Evolutionary conservation across 345 rosid genomes (phyloP), one percentile per base, ranked within the genome.

Genomic region (Salix koriyanagi): DNA sequence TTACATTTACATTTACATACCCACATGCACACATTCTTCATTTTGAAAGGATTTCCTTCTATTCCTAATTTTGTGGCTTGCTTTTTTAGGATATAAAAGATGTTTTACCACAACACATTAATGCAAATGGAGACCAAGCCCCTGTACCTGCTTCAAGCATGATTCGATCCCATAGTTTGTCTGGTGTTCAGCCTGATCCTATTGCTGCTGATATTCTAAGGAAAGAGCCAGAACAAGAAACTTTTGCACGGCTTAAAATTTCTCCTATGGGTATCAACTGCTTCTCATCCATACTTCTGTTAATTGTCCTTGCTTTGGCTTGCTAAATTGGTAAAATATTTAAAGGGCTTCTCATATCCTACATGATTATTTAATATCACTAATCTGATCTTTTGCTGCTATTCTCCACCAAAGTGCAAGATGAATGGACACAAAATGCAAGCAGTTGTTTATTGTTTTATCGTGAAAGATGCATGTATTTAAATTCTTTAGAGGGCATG

Each of bases 121-220:
- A 79, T 83, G 89, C 88, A 39, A 88, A 84, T 80, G 93, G 85
- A 73, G 98, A 90, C 72, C 88, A 81, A 77, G 74, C 86, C n/a
- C 65, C 90, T 65, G 50, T 86, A 78, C 90, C 87, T 75, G 88
- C 96, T 76, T 83, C 98, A 65, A 90, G 85, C 77, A 90, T 94
- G 94, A 94, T 96, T 82, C 91, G 97, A 60, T 90, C 99, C 50
- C 98, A 96, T 77, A 94, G 99, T 79, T 90, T 92, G 16, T 88
- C 99, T 61, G 98, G 97, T 46, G 98, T 96, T 83, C 99, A 90
- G 84, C 98, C 99, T 32, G 96, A 96, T 86, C 99, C 98, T 76
- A 89, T 96, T 81, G 94, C 99, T 1, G 99, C 99, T 78, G 99
- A 96, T 81, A 92, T 96, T 86, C 85, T 96, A 54, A 90, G 99